Evolutionary conservation across 139 green algal genomes (phyloP), one percentile per base, ranked within the genome.

Genomic region (Chara braunii): DNA sequence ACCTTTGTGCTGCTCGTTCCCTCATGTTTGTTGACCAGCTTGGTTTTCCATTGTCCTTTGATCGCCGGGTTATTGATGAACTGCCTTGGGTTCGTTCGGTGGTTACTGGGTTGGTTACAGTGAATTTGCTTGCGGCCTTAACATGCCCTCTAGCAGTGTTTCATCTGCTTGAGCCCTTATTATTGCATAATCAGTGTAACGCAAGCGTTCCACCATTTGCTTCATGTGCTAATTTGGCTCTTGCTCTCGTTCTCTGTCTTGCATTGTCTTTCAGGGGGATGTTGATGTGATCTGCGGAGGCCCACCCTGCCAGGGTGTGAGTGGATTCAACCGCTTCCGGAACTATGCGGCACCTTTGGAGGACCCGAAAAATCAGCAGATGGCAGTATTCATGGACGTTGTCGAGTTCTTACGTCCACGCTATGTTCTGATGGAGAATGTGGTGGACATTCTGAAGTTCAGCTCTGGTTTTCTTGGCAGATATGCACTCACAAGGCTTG

Each of bases 231-330:
- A n/a, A n/a, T n/a, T n/a, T n/a, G 18, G 18, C 40, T 48, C 40
- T 48, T 18, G 18, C 40, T 48, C 40, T 48, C 40, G 18, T 18
- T 48, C 40, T 48, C 40, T 48, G 18, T 48, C 40, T 48, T 58
- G 22, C 50, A 22, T 58, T 24, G 50, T 58, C 50, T 58, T 58
- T 24, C 74, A 78, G 2, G 85, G 85, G 0, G 75, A 85, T 12
- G 79, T 92, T 14, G 71, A 85, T 44, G 31, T 93, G 35, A 62
- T 93, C 14, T 83, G 80, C 35, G 86, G 86, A 4, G 86, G 86
- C 0, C 86, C 86, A 9, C 86, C 86, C 22, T 92, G 86, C 80
- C 86, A 92, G 67, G 85, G 85, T 30, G 65, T 88, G 28, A 79
- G 56, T 32, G 87, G 87, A 18, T 78, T 89, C 29, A 94, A 94